phyloP scores from a whole-genome alignment of 768 basidiomycete genomes.

The Termitomyces sp. region DNA sequence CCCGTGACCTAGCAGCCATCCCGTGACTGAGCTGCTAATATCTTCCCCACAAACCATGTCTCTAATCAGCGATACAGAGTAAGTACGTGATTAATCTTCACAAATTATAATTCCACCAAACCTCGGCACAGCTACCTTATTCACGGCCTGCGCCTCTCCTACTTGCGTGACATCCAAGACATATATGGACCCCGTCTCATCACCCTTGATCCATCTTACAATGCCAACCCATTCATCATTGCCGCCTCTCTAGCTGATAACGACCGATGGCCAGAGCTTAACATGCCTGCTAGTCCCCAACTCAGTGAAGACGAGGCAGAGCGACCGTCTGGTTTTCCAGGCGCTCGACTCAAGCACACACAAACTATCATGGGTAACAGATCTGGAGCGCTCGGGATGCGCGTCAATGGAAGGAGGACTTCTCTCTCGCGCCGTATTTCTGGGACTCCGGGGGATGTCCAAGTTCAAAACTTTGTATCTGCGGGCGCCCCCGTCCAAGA shows the following conservation, averaged over 20 bases:
- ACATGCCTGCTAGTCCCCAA: conserved; percentile 62
- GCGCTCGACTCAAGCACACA: conserved; percentile 67
- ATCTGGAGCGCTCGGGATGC: conserved; percentile 69
- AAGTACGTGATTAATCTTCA: conserved; percentile 29
- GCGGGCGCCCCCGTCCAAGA: conserved; percentile 28
- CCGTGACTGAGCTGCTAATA: no score
- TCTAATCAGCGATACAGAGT: conserved; percentile 62
- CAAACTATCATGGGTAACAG: conserved; percentile 83
- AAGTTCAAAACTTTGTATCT: conserved; percentile 31
- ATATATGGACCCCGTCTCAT: conserved; percentile 80
- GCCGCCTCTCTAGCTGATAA: conserved; percentile 75
- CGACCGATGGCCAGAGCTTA: conserved; percentile 83
- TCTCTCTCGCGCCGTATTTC: conserved; percentile 50
- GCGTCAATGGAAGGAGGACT: conserved; percentile 61
- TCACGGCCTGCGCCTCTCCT: conserved; percentile 77
- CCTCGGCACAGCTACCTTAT: conserved; percentile 52
- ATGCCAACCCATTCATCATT: conserved; percentile 77
- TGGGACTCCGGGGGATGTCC: conserved; percentile 26
- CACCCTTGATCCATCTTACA: conserved; percentile 70
- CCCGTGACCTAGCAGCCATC: not conserved
- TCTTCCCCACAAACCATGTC: conserved; percentile 45
- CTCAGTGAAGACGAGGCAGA: conserved; percentile 67
- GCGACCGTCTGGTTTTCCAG: conserved; percentile 43
- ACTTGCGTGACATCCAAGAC: conserved; percentile 86
- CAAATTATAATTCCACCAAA: not conserved